Base-by-base conservation (phyloP, 1,284 basidiomycete genomes). In the Apiotrichum domesticum region DNA sequence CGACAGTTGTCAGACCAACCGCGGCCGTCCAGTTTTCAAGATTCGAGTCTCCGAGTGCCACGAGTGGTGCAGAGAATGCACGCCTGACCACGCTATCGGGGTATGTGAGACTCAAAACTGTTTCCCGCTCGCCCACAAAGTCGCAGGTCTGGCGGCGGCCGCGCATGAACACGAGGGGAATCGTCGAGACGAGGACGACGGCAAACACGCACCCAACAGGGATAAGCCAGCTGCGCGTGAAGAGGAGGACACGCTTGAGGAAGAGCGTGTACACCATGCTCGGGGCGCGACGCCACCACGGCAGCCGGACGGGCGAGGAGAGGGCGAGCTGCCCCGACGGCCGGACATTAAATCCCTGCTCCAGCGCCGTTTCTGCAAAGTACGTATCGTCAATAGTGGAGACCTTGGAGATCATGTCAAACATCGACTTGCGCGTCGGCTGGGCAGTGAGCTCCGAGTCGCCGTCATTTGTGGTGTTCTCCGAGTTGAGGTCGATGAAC, bases 211-310 rank as follows among this genome's bases (percentile, higher is more conserved):
- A 79, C 6, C 89, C 78, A 3, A 83, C 55, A 0, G 85, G 84
- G 0, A 84, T 79, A 9, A 90, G 71, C 85, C 86, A 90, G 62
- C 83, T 84, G 41, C 85, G 80, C 4, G 83, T 81, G 1, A 82
- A 75, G 51, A 90, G 80, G 33, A 88, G 75, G n/a, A 77, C 63
- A 0, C 88, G 83, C 70, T 90, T 90, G 61, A 84, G 76, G 73
- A 87, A 84, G 61, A 90, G 86, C 0, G 86, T 87, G 49, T 82
- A 69, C 0, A 43, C 51, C 54, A 56, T 59, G n/a, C 35, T 34
- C 9, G 43, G 15, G 4, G 41, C 53, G 7, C 40, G n/a, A 35
- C 50, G 45, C 45, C 39, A 52, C 57, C 52, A 58, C 4, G 45
- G 14, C 29, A 14, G 32, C 9, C 41, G 35, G 13, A n/a, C 32